These are phyloP conservation scores for Fusarium virguliforme DNA, from an alignment of 2,329 filamentous ascomycete genomes.

Conservation along the genomic window DNA sequence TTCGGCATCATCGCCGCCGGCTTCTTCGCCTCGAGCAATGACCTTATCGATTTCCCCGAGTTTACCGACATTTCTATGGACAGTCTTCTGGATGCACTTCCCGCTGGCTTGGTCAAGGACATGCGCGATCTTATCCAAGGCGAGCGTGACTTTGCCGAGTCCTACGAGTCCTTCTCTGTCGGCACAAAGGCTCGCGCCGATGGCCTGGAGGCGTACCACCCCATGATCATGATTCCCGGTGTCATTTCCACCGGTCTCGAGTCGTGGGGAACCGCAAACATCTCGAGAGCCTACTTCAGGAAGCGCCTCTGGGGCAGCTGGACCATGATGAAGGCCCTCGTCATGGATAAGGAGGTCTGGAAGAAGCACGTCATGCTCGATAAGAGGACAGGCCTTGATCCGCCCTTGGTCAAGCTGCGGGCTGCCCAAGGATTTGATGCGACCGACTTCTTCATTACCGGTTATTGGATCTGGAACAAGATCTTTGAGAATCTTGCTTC, in stretches of 20 bases:
- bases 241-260: constrained; percentile 98
- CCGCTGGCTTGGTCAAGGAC: constrained; percentile 87
- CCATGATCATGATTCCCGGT: constrained; percentile 96
- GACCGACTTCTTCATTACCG: constrained; percentile 92
- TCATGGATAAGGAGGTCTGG: constrained; percentile 94
- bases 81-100: constrained; percentile 87
- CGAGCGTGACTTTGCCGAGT: constrained; percentile 85
- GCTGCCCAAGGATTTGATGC: constrained; percentile 98
- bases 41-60: constrained; percentile 86
- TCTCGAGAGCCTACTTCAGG: constrained; percentile 90
- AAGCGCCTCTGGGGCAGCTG: constrained; percentile 97
- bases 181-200: constrained; percentile 86
- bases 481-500: constrained; percentile 97
- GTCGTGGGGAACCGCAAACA: constrained; percentile 92
- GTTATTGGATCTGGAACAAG: constrained; percentile 99
- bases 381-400: constrained; percentile 90
- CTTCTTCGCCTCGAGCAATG: constrained; percentile 90
- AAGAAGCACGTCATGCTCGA: constrained; percentile 98
- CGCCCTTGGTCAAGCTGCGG: constrained; percentile 89
- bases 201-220: constrained; percentile 86
- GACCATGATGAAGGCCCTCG: constrained; percentile 97
- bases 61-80: constrained; percentile 85
- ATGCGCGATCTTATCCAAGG: constrained; percentile 88
- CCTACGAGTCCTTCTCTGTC: constrained; percentile 94
- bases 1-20: constrained; percentile 91